phyloP scores from a whole-genome alignment of 2,329 filamentous ascomycete species.

The Pochonia chlamydosporia region DNA sequence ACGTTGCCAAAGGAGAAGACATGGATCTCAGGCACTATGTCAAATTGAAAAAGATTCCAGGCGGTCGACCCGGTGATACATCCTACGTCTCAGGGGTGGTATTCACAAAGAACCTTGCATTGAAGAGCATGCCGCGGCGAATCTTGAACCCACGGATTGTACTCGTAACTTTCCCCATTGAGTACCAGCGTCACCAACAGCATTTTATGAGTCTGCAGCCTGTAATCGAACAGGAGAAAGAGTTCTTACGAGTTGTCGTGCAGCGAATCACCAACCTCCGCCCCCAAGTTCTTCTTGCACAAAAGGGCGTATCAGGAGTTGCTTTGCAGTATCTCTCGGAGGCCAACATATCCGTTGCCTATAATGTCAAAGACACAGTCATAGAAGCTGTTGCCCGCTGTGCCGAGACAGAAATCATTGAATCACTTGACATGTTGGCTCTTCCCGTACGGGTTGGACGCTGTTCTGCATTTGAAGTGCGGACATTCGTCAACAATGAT shows the following conservation, averaged over 20 bases:
- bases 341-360: constrained; percentile 85
- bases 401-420: constrained; percentile 86
- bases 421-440: constrained; percentile 89
- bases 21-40: constrained; percentile 98
- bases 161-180: constrained; percentile 90
- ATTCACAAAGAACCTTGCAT: constrained; percentile 91
- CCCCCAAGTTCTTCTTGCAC: constrained; percentile 82
- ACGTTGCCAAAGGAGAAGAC: constrained; percentile 83
- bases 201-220: constrained; percentile 98
- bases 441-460: constrained; percentile 66
- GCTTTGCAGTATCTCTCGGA: constrained; percentile 84
- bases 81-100: constrained; percentile 96
- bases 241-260: constrained; percentile 87
- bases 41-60: constrained; percentile 93
- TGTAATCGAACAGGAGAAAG: constrained; percentile 92
- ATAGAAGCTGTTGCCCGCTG: constrained; percentile 92
- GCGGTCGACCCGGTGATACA: constrained; percentile 83
- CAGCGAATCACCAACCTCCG: constrained; percentile 81
- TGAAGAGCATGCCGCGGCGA: constrained; percentile 91
- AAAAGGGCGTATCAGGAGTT: constrained; percentile 86
- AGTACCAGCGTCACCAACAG: constrained; percentile 80
- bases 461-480: constrained; percentile 87
- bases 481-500: constrained; percentile 81
- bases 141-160: constrained; percentile 81
- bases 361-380: constrained; percentile 94